Evolutionary conservation across 352 stramenopile species (phyloP), one percentile per base, ranked within the genome.

Genomic region (Lagenidium giganteum): DNA sequence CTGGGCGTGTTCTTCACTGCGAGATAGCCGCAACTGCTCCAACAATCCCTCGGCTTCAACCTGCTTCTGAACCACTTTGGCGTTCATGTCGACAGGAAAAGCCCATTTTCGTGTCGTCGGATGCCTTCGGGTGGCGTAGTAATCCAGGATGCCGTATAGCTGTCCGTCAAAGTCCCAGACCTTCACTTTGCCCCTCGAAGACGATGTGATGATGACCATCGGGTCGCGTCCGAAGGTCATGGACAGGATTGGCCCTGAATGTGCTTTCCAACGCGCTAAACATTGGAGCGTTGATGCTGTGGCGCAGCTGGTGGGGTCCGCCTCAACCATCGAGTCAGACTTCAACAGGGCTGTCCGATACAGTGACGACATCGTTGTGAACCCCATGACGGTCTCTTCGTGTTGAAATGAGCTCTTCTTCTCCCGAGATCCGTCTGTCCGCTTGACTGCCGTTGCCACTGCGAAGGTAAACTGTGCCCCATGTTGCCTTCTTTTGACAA

Each of bases 81-180:
- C 44, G 21, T 31, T 27, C 67, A 82, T 75, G 28, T 87, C 67
- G 8, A 86, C 54, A 1, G 70, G 72, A 36, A 90, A 79, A 8
- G 39, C 49, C 78, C 78, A 90, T 4, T 53, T 53, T 11, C 70
- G 61, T 18, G 54, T 43, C 8, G 67, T 57, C 35, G 72, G 73
- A 12, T 59, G 43, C 21, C 71, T 61, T 17, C 77, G 64, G 17
- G 71, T 86, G 3, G 77, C 71, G 57, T 78, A 86, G 37, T 80
- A 69, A 42, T 90, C 74, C 12, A 90, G 47, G 3, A 84, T 51
- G 6, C 71, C 74, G 5, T 74, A 54, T 1, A 57, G 34, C 6
- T 66, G 47, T 17, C 71, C 72, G 3, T 63, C 23, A 2, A 82
- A 36, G 28, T 43, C 65, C 77, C 77, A 89, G 11, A 81, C 34